Percentiles rank a stretch among this genome's conserved stretches.
phyloP scores from a whole-genome alignment of 129 eudicot genomes.

The Heracleum sosnowskyi region DNA sequence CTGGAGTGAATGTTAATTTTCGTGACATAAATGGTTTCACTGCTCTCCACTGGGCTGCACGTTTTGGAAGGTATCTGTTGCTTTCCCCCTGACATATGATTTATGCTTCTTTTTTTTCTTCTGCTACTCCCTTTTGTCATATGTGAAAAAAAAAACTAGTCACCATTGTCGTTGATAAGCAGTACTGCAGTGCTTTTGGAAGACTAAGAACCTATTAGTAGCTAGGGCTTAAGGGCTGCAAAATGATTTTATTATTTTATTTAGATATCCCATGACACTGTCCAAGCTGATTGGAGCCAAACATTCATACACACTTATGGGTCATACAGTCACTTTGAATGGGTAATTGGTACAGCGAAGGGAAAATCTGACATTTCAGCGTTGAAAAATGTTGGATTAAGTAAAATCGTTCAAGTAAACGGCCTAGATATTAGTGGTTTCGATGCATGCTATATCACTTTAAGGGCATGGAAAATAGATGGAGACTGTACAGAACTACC shows the following conservation, averaged over 20 bases:
- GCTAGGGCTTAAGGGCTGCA: background rate
- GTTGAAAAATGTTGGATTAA: conserved; percentile 84
- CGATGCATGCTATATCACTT: conserved; percentile 74
- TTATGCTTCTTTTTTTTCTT: background rate
- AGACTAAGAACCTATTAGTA: background rate
- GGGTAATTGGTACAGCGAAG: conserved; percentile 90
- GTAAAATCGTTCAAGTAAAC: conserved; percentile 55
- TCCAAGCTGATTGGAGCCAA: conserved; percentile 83
- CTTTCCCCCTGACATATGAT: background rate
- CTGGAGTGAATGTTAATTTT: conserved; percentile 70
- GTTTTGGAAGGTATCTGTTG: conserved; percentile 68
- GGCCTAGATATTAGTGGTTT: conserved; percentile 71
- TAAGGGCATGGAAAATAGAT: conserved; percentile 90
- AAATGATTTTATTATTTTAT: background rate
- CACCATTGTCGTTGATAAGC: background rate
- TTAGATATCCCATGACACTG: conserved; percentile 70
- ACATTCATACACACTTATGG: conserved; percentile 58
- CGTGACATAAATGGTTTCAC: conserved; percentile 96
- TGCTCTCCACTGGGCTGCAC: conserved; percentile 99
- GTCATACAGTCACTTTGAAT: conserved; percentile 80
- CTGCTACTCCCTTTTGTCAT: background rate
- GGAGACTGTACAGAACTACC: conserved; percentile 64
- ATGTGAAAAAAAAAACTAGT: background rate
- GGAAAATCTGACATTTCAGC: conserved; percentile 85
- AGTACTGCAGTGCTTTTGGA: background rate